phyloP scores from a whole-genome alignment of 2,329 filamentous ascomycete genomes.

The Aaosphaeria arxii region DNA sequence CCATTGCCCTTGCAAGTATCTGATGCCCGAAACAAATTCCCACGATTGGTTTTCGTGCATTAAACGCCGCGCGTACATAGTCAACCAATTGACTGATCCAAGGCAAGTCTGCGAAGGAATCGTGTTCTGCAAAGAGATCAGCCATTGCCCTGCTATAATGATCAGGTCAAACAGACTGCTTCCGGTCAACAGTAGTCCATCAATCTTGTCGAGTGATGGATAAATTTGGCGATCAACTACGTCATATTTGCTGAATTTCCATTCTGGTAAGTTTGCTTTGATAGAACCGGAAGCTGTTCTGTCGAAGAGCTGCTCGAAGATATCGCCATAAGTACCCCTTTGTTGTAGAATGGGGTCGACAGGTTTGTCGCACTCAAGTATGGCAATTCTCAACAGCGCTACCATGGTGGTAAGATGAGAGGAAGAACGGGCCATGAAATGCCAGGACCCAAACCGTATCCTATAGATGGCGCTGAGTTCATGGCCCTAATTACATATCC shows the following conservation, averaged over 20 bases:
- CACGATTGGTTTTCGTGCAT: slow-evolving; percentile 58
- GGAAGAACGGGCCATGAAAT: no score
- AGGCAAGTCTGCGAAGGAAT: slow-evolving; percentile 23
- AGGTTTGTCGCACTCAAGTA: slow-evolving; percentile 85
- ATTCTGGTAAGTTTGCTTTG: background rate
- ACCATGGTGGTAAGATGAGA: background rate
- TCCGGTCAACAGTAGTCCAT: slow-evolving; percentile 81
- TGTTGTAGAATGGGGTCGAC: slow-evolving; percentile 60
- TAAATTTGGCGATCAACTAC: slow-evolving; percentile 68
- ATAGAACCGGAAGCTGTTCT: slow-evolving; percentile 36
- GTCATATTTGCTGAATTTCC: slow-evolving; percentile 53
- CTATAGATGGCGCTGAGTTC: no score
- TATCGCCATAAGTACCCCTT: slow-evolving; percentile 70
- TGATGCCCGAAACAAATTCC: slow-evolving; percentile 88
- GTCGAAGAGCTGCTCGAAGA: slow-evolving; percentile 49
- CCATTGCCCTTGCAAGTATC: slow-evolving; percentile 73
- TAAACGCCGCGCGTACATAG: background rate
- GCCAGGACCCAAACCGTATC: no score
- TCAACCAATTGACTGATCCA: background rate
- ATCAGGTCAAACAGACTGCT: slow-evolving; percentile 45
- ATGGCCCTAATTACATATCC: no score
- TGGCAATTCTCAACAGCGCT: slow-evolving; percentile 64
- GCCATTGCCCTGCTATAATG: slow-evolving; percentile 8
- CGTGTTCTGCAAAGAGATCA: slow-evolving; percentile 48
- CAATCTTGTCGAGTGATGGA: slow-evolving; percentile 69